Conservation (phyloP, 495 filamentous ascomycete genomes). For the Aspergillus diversus region DNA sequence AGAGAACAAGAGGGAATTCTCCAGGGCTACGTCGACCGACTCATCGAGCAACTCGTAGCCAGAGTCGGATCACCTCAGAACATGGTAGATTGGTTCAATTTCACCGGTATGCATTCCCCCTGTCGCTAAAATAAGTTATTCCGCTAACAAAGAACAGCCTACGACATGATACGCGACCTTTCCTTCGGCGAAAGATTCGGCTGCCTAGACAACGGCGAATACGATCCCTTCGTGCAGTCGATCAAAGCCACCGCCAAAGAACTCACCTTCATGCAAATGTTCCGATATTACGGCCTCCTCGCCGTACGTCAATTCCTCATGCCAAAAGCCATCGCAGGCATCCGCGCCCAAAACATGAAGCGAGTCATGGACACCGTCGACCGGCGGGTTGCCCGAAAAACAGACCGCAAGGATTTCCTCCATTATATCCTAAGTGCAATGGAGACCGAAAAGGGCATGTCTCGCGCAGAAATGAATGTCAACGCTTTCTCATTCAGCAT, state of each 20-base stretch:
- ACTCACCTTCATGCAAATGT: neutral
- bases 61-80: neutral
- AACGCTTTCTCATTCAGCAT: slow-evolving; percentile 44
- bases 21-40: slow-evolving; percentile 39
- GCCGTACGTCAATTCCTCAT: neutral
- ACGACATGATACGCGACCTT: slow-evolving; percentile 9
- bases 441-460: slow-evolving; percentile 35
- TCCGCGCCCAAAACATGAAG: slow-evolving; percentile 6
- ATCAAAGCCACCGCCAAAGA: neutral
- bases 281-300: neutral
- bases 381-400: slow-evolving; percentile 21
- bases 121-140: too few relatives aligned
- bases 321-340: neutral
- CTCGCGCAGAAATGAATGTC: slow-evolving; percentile 42
- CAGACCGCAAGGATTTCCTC: slow-evolving; percentile 29
- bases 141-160: neutral
- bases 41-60: slow-evolving; percentile 28
- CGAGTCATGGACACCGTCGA: slow-evolving; percentile 18
- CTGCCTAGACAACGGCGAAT: neutral
- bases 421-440: slow-evolving; percentile 32
- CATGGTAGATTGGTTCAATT: slow-evolving; percentile 5
- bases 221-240: neutral
- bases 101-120: neutral
- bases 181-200: slow-evolving; percentile 3
- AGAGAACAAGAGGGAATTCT: slow-evolving; percentile 42